Base-by-base conservation (phyloP, 2,329 filamentous ascomycete species). In the Ophiostoma ulmi region DNA sequence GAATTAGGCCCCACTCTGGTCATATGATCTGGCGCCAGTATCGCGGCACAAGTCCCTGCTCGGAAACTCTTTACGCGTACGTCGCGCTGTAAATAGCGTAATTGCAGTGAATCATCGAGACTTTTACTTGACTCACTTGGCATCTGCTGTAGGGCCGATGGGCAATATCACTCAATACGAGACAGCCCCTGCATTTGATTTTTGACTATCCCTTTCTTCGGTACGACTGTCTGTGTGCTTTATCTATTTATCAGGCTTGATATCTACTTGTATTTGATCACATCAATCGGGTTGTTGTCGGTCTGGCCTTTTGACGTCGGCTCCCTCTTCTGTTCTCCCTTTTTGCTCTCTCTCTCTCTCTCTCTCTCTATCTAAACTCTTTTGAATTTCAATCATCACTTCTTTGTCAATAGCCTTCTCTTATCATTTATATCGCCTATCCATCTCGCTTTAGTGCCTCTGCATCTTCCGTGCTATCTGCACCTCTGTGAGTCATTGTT, bases 1-100 rank as follows among this genome's bases (percentile, higher is more conserved):
- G n/a, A 67, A 26, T 20, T n/a, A 13, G 31, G 44, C 58, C 58
- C 68, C 70, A 68, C 55, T 26, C 52, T 68, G 68, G 70, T 76
- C 75, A 76, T 74, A 73, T 76, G 75, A 74, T 68, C 72, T 74
- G 75, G 75, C 74, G 75, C 73, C 73, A 75, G 48, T 74, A 73
- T 74, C 75, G 75, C 72, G 75, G 26, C 67, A 41, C 8, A 5
- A 0, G 38, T 20, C 13, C 36, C 65, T 26, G 38, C n/a, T 67
- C 22, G 14, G 13, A 48, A 17, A 17, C 65, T n/a, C 65, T 67
- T 48, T 67, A 67, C 65, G 65, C 65, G 65, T 67, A 48, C 44
- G n/a, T 26, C 36, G 38, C 36, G 65, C 36, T 22, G 36, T 65
- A 2, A 31, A 3, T 4, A 31, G 31, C 2, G 31, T 31, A 31